Evolutionary conservation across 2,329 filamentous ascomycete genomes (phyloP).

Genomic region (Geosmithia putterillii): DNA sequence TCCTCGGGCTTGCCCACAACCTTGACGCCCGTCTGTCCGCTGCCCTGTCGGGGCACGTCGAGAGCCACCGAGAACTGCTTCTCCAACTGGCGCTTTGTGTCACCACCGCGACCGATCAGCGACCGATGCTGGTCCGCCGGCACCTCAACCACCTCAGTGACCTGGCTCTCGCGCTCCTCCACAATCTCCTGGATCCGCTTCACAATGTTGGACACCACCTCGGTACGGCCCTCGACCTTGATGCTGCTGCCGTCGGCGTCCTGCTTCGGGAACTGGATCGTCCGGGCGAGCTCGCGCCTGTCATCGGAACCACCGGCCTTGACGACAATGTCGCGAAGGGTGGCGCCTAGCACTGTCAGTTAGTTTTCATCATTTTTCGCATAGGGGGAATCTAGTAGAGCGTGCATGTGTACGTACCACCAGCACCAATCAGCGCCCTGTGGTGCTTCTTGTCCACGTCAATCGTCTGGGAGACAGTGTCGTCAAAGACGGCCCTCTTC

Average conservation of each 20-base stretch:
- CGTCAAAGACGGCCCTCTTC: conserved; percentile 77
- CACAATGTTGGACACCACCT: conserved; percentile 81
- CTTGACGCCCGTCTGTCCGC: conserved; percentile 74
- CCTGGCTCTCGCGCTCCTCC: conserved; percentile 70
- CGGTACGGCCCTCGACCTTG: conserved; percentile 73
- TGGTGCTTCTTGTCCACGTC: conserved; percentile 95
- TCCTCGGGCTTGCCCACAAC: conserved; percentile 66
- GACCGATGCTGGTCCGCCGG: conserved; percentile 81
- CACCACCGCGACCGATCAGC: conserved; percentile 85
- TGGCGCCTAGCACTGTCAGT: conserved; percentile 47
- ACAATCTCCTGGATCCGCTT: conserved; percentile 72
- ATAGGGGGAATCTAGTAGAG: background rate
- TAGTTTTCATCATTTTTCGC: background rate
- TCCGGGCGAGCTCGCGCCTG: conserved; percentile 68
- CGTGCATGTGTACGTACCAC: conserved; percentile 48
- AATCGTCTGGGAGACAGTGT: conserved; percentile 73
- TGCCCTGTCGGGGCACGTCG: conserved; percentile 84
- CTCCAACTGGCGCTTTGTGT: conserved; percentile 76
- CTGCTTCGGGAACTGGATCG: conserved; percentile 88
- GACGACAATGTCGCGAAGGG: conserved; percentile 74
- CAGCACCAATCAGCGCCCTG: conserved; percentile 74
- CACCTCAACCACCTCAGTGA: conserved; percentile 67
- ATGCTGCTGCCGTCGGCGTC: conserved; percentile 74
- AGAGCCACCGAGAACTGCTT: conserved; percentile 74
- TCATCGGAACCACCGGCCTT: conserved; percentile 85